These are phyloP conservation scores for Leccinum truebloodii DNA, from an alignment of 768 basidiomycete species.

Conservation along the genomic window DNA sequence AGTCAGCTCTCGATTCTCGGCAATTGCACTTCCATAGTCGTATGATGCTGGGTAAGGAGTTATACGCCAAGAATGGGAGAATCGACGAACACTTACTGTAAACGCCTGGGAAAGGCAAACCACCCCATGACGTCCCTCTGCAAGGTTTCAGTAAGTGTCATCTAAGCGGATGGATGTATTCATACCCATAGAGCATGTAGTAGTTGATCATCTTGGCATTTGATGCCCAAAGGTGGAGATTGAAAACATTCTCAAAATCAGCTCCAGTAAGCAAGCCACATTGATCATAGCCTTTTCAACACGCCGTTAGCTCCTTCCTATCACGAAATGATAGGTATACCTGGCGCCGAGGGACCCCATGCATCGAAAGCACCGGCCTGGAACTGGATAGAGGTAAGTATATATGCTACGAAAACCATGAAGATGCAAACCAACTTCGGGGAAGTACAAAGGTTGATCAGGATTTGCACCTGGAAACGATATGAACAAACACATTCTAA, in stretches of 20 bases:
- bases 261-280: conserved; percentile 70
- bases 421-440: conserved; percentile 47
- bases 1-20: conserved; percentile 66
- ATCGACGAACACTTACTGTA: conserved; percentile 43
- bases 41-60: conserved; percentile 50
- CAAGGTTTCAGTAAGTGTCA: conserved; percentile 4
- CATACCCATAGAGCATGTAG: conserved; percentile 83
- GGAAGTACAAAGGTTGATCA: conserved; percentile 67
- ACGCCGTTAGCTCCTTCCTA: conserved; percentile 3
- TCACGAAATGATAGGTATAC: conserved; percentile 28
- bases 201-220: conserved; percentile 83
- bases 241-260: conserved; percentile 78
- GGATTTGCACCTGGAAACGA: conserved; percentile 43
- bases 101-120: conserved; percentile 74
- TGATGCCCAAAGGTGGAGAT: conserved; percentile 74
- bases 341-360: conserved; percentile 76
- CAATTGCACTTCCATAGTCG: conserved; percentile 75
- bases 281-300: conserved; percentile 52
- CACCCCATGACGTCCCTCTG: conserved; percentile 87
- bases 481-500: conserved; percentile 24
- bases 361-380: conserved; percentile 81
- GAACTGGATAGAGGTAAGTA: conserved; percentile 41
- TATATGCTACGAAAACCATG: conserved; percentile 5
- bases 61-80: not conserved
- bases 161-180: not conserved